phyloP scores from a whole-genome alignment of 2,329 filamentous ascomycete species.

The Aurifilum marmelostoma region DNA sequence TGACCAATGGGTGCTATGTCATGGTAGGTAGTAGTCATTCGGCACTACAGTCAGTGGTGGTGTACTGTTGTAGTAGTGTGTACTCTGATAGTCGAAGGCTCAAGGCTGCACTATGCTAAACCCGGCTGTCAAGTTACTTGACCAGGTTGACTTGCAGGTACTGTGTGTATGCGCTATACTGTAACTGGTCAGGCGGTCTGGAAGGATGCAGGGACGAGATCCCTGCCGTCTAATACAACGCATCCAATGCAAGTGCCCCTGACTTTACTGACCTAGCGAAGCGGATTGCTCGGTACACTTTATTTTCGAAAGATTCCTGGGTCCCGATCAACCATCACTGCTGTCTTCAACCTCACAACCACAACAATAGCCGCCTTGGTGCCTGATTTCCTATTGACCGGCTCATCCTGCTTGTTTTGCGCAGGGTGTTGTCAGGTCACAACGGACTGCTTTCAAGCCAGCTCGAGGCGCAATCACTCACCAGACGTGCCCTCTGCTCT shows the following conservation, averaged over 20 bases:
- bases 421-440: not conserved
- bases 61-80: not conserved
- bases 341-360: conserved; percentile 26
- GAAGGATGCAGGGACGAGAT: conserved; percentile 17
- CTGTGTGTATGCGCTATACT: not conserved
- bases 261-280: conserved; percentile 3
- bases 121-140: too few relatives aligned
- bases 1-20: not conserved
- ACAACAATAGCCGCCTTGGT: not conserved
- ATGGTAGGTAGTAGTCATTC: not conserved
- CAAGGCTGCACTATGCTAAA: not conserved
- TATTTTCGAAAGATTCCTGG: not conserved
- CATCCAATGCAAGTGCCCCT: conserved; percentile 14
- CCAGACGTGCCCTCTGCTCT: not conserved
- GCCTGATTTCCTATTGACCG: too few relatives aligned
- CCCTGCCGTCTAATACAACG: conserved; percentile 9
- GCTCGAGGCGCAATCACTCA: not conserved
- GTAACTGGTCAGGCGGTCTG: not conserved
- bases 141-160: too few relatives aligned
- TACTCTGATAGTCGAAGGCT: not conserved
- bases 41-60: too few relatives aligned
- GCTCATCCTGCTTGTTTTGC: not conserved
- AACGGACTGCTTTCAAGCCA: not conserved
- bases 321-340: not conserved
- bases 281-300: not conserved